Conservation (phyloP, 768 basidiomycete genomes). For the Leucosporidium scottii region DNA sequence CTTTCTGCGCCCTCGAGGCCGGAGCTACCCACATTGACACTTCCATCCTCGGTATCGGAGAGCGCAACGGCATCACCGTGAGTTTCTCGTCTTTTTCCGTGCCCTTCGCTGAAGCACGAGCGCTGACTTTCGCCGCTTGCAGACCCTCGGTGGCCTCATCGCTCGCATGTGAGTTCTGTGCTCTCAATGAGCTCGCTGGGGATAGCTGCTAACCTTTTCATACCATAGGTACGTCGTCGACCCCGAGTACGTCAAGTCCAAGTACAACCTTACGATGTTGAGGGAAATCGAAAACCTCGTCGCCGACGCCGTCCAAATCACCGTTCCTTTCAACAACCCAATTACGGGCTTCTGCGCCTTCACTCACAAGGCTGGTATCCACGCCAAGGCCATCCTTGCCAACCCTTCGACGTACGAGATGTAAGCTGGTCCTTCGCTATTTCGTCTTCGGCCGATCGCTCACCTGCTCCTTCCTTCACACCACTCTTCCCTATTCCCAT, state of each 20-base stretch:
- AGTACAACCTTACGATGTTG: slow-evolving; percentile 96
- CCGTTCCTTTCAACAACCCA: slow-evolving; percentile 89
- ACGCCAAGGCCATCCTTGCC: slow-evolving; percentile 99
- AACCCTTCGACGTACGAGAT: slow-evolving; percentile 99
- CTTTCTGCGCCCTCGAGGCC: slow-evolving; percentile 94
- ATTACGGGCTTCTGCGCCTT: slow-evolving; percentile 96
- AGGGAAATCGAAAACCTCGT: slow-evolving; percentile 98
- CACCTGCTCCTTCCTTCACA: too few relatives aligned
- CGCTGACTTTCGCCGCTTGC: neutral
- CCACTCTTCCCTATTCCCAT: too few relatives aligned
- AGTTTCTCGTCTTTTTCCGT: neutral
- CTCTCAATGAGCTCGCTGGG: neutral
- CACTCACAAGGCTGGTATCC: slow-evolving; percentile 99
- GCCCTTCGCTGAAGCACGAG: too few relatives aligned
- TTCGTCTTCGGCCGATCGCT: too few relatives aligned
- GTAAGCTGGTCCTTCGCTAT: neutral
- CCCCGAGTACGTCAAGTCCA: slow-evolving; percentile 98
- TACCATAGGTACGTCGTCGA: slow-evolving; percentile 65
- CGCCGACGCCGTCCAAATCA: slow-evolving; percentile 96
- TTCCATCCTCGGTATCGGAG: slow-evolving; percentile 94
- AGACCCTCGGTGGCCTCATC: slow-evolving; percentile 86
- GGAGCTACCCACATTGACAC: slow-evolving; percentile 99
- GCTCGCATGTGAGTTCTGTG: slow-evolving; percentile 62
- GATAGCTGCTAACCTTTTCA: neutral
- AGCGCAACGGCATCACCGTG: slow-evolving; percentile 90